Conservation (phyloP, 140 eudicot genomes). For the Senecio squalidus region DNA sequence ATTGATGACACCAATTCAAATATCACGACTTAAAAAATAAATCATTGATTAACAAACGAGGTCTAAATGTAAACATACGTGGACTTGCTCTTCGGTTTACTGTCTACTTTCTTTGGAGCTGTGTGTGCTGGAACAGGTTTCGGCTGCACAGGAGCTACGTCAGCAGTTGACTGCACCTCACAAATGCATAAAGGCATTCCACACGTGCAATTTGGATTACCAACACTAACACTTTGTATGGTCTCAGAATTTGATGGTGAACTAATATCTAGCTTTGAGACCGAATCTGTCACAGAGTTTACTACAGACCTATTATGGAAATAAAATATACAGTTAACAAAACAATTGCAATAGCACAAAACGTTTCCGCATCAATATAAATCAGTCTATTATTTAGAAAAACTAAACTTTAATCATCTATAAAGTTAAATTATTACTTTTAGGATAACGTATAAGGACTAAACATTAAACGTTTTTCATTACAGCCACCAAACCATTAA, state of each 20-base stretch:
- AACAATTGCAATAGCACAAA: not conserved
- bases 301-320: conserved; percentile 36
- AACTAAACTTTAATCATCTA: too few relatives aligned
- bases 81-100: conserved; percentile 47
- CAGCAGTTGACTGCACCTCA: conserved; percentile 58
- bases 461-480: too few relatives aligned
- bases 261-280: conserved; percentile 55
- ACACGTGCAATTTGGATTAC: conserved; percentile 72
- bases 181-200: conserved; percentile 99
- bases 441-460: too few relatives aligned
- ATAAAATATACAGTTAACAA: not conserved
- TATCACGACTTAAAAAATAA: not conserved
- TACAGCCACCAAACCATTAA: too few relatives aligned
- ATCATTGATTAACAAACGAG: not conserved
- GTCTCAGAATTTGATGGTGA: conserved; percentile 27
- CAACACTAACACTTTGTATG: conserved; percentile 20
- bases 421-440: too few relatives aligned
- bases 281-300: conserved; percentile 44
- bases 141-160: conserved; percentile 37
- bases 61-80: conserved; percentile 42
- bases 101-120: conserved; percentile 46
- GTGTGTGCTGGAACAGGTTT: conserved; percentile 30
- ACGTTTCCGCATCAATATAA: not conserved
- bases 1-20: not conserved
- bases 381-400: too few relatives aligned